These are phyloP conservation scores for Verticillium alfalfae DNA, from an alignment of 2,329 filamentous ascomycete genomes.

Conservation along the genomic window DNA sequence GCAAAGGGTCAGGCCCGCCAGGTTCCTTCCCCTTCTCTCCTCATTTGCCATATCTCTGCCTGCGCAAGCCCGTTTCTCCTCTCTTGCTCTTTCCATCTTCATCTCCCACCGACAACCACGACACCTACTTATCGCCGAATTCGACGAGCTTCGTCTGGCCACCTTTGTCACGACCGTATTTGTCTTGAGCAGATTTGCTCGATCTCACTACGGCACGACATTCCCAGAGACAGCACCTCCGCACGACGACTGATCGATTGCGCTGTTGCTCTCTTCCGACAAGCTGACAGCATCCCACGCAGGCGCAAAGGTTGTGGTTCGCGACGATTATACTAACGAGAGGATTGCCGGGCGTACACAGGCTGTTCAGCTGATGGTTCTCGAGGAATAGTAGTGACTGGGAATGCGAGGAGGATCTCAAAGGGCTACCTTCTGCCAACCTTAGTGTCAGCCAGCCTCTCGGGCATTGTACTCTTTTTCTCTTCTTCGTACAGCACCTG, in stretches of 20 bases:
- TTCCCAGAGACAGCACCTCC: background rate
- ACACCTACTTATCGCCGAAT: background rate
- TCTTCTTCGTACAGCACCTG: conserved; percentile 13
- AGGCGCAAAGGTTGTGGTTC: background rate
- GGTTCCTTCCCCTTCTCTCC: background rate
- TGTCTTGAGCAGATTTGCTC: background rate
- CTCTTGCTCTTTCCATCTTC: background rate
- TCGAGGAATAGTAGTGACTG: conserved; percentile 13
- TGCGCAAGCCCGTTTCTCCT: background rate
- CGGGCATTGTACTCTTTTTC: conserved; percentile 18
- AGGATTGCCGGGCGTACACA: conserved; percentile 6
- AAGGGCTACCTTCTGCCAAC: conserved; percentile 13
- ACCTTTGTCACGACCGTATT: background rate
- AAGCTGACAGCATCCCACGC: background rate
- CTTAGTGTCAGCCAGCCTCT: conserved; percentile 12
- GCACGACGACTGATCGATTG: background rate
- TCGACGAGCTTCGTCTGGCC: background rate
- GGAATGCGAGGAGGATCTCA: conserved; percentile 12
- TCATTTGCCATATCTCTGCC: background rate
- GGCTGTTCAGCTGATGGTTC: conserved; percentile 12
- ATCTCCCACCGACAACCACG: background rate
- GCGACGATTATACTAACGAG: background rate
- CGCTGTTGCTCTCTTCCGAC: background rate
- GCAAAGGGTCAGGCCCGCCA: background rate
- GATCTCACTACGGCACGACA: background rate